Evolutionary conservation across 768 basidiomycete genomes (phyloP), one percentile per base, ranked within the genome.

Genomic region (Amanita subjunquillea): DNA sequence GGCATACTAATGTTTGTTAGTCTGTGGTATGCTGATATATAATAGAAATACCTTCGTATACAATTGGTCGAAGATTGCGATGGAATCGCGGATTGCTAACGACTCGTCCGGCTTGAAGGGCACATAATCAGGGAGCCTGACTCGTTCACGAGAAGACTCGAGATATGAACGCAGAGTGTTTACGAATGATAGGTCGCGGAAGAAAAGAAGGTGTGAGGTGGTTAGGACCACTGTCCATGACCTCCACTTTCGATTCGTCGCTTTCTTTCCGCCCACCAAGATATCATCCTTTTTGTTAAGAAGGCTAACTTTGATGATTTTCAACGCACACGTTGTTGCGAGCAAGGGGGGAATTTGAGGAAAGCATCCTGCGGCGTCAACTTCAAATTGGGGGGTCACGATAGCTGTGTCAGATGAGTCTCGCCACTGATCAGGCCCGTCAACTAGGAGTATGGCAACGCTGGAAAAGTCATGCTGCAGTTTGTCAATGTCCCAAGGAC

Each of bases 171-270:
- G 67, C 30, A 85, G 59, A 20, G 69, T 63, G 38, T 66, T 60
- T 2, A 77, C 76, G 80, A 77, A 83, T 12, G 76, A 61, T 3
- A 77, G 64, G 65, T 91, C 88, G 27, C 87, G 85, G 69, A 92
- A 93, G 64, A 98, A 86, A 42, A 97, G 75, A 3, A 99, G 72
- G 60, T 97, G 95, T 4, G 91, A 93, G 23, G 82, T 85, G 3
- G 92, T 93, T 52, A 99, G 72, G 47, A 94, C 74, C 7, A 92
- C 87, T 56, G 81, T 84, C 77, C 85, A 94, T 9, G 79, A 68
- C 60, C 77, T 84, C 96, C 96, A 98, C 69, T 93, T 98, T 46
- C 91, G 77, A 60, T 77, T 85, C 43, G 71, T 68, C 0, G 83
- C 72, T 59, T 83, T 91, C 67, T 78, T 89, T 10, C 91, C 88